A percentile compares a stretch with the other conserved stretches of the same genome.
These are phyloP conservation scores for Xylaria sp. DNA, from an alignment of 2,329 filamentous ascomycete species.

Conservation along the genomic window DNA sequence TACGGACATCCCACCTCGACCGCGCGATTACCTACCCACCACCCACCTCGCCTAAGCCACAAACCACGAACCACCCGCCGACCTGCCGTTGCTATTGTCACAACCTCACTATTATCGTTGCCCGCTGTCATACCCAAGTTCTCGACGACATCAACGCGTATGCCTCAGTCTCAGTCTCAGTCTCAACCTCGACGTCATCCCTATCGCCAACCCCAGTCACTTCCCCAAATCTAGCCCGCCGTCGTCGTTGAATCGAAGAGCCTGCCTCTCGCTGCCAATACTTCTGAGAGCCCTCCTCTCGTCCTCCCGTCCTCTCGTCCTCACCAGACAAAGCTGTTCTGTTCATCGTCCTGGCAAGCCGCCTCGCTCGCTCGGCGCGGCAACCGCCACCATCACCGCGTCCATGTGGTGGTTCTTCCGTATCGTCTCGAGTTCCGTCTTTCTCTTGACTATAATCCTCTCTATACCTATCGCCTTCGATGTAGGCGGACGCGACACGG, in stretches of 20 bases:
- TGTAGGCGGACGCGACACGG: conserved; percentile 93
- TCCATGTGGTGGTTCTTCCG: conserved; percentile 87
- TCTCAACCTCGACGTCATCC: neutral
- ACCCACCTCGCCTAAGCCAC: neutral
- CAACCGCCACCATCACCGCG: conserved; percentile 55
- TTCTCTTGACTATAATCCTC: conserved; percentile 91
- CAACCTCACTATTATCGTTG: conserved; percentile 1
- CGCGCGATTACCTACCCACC: conserved; percentile 21
- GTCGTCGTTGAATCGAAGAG: neutral
- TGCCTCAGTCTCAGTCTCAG: conserved; percentile 4
- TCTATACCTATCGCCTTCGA: conserved; percentile 98
- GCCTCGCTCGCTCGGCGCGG: conserved; percentile 51
- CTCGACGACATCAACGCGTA: conserved; percentile 16
- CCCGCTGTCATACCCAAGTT: neutral
- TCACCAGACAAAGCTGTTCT: neutral
- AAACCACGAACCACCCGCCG: conserved; percentile 10
- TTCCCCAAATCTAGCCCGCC: neutral
- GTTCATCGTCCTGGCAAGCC: conserved; percentile 45
- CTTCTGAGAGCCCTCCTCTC: neutral
- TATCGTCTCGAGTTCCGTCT: conserved; percentile 81
- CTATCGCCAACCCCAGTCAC: neutral
- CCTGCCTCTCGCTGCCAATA: conserved; percentile 5
- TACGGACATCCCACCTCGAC: conserved; percentile 21
- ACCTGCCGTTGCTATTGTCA: conserved; percentile 9
- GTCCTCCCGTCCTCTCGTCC: too few species aligned